Evolutionary conservation across 257 asterid genomes (phyloP), one percentile per base, ranked within the genome.

Genomic region (Catharanthus roseus): DNA sequence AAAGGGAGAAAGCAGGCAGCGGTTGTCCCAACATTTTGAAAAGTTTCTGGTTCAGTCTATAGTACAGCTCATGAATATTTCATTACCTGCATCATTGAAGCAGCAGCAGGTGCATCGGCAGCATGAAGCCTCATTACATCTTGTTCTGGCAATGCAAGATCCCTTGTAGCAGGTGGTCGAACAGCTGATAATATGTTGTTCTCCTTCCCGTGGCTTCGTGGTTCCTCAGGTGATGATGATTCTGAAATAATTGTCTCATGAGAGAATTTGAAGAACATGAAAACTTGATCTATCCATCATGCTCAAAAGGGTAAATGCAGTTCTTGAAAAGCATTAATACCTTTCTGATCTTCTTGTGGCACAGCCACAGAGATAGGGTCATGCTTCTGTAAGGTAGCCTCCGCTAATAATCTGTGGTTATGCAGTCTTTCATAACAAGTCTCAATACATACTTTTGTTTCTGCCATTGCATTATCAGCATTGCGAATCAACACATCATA

Each of bases 331-430:
- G 54, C 31, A 26, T 38, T 64, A 75, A 34, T 69, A 82, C 83
- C 81, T 72, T 53, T 65, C 12, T 60, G 55, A 53, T 64, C 51
- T 67, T 62, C 88, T 75, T 72, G 77, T 26, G 78, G 57, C 39
- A 28, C 50, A 80, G 87, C 29, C 41, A 76, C 64, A 75, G 34
- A 9, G 34, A 21, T 24, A 33, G 12, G 38, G 58, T 29, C 58
- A 6, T 24, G 15, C 28, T 31, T 45, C 57, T 70, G 72, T 65
- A 74, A 65, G 77, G 80, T 38, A 8, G 79, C 81, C 77, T 84
- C 88, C 5, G 85, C 91, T 71, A 85, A 73, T 36, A 69, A 70
- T 70, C 77, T 85, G 16, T 81, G 78, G 24, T 15, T 47, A 36
- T 56, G 44, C 55, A 71, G 62, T 24, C 31, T 57, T 63, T 45